Conservation (phyloP, 2,329 filamentous ascomycete genomes). For the Pseudogymnoascus sp. region DNA sequence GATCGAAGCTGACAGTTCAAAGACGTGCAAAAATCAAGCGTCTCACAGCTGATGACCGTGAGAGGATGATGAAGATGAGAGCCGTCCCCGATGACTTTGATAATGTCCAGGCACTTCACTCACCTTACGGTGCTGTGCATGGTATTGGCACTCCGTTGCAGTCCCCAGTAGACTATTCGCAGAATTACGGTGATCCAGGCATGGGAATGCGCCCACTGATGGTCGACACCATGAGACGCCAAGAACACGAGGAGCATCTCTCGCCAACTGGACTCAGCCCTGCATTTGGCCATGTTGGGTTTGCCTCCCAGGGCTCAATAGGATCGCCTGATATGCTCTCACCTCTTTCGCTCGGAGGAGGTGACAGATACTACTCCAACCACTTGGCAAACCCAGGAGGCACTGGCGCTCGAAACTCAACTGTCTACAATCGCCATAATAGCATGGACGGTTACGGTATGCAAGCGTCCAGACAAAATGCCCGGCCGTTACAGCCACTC, state of each 20-base stretch:
- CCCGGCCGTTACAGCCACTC: slow-evolving; percentile 49
- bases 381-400: slow-evolving; percentile 42
- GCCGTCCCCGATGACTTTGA: slow-evolving; percentile 65
- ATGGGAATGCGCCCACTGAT: slow-evolving; percentile 54
- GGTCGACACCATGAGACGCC: slow-evolving; percentile 54
- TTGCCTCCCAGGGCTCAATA: slow-evolving; percentile 47
- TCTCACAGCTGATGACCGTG: slow-evolving; percentile 60
- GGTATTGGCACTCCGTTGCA: slow-evolving; percentile 29
- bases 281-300: slow-evolving; percentile 59
- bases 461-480: slow-evolving; percentile 38
- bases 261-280: slow-evolving; percentile 61
- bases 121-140: slow-evolving; percentile 46
- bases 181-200: slow-evolving; percentile 51
- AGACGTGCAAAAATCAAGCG: slow-evolving; percentile 67
- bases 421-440: slow-evolving; percentile 45
- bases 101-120: slow-evolving; percentile 61
- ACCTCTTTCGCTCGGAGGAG: slow-evolving; percentile 47
- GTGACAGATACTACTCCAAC: slow-evolving; percentile 47
- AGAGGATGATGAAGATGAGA: slow-evolving; percentile 65
- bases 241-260: slow-evolving; percentile 56
- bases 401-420: slow-evolving; percentile 41
- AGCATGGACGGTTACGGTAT: slow-evolving; percentile 42
- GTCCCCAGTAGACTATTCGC: slow-evolving; percentile 29
- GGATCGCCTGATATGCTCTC: slow-evolving; percentile 48
- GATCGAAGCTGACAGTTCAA: slow-evolving; percentile 4